Percentiles rank a stretch among this genome's conserved stretches.
Conservation (phyloP, 495 filamentous ascomycete genomes). For the Lasiosphaeris hirsuta region DNA sequence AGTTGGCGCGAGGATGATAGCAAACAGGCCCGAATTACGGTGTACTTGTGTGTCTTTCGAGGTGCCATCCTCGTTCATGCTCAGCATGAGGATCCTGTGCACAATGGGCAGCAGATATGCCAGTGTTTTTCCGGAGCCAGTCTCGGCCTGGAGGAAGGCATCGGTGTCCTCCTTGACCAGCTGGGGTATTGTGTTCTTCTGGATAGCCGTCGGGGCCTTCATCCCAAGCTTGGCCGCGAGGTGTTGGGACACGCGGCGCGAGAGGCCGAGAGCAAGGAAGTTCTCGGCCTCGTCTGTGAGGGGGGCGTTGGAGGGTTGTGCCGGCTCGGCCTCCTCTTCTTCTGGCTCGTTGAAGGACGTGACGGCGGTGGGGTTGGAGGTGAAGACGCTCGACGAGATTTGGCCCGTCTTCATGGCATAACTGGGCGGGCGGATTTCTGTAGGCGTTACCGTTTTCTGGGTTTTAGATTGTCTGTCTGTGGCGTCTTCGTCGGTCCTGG, state of each 20-base stretch:
- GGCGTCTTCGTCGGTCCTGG: slow-evolving; percentile 31
- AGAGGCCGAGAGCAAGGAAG: slow-evolving; percentile 79
- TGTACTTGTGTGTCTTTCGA: slow-evolving; percentile 52
- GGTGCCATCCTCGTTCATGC: slow-evolving; percentile 47
- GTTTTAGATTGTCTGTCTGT: slow-evolving; percentile 18
- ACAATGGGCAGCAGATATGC: slow-evolving; percentile 91
- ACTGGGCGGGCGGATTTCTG: slow-evolving; percentile 20
- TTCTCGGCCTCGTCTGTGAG: slow-evolving; percentile 76
- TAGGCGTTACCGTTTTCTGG: slow-evolving; percentile 17
- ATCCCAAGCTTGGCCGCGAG: slow-evolving; percentile 81
- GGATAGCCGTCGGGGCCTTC: slow-evolving; percentile 90
- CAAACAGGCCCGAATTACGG: slow-evolving; percentile 84
- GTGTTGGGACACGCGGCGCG: slow-evolving; percentile 71
- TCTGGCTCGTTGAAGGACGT: slow-evolving; percentile 49
- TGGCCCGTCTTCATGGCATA: slow-evolving; percentile 37
- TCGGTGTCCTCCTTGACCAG: slow-evolving; percentile 79
- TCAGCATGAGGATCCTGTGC: slow-evolving; percentile 77
- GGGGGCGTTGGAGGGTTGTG: slow-evolving; percentile 91
- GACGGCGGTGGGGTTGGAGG: slow-evolving; percentile 72
- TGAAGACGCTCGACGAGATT: slow-evolving; percentile 86
- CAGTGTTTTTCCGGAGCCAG: slow-evolving; percentile 93
- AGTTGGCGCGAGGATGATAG: slow-evolving; percentile 86
- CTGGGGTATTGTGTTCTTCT: slow-evolving; percentile 73
- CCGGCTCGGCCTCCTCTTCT: slow-evolving; percentile 45
- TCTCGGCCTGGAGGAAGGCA: slow-evolving; percentile 95